Evolutionary conservation across 176 grass and related monocot species (phyloP), one percentile per base, ranked within the genome.

Genomic region (Zoysia pacifica): DNA sequence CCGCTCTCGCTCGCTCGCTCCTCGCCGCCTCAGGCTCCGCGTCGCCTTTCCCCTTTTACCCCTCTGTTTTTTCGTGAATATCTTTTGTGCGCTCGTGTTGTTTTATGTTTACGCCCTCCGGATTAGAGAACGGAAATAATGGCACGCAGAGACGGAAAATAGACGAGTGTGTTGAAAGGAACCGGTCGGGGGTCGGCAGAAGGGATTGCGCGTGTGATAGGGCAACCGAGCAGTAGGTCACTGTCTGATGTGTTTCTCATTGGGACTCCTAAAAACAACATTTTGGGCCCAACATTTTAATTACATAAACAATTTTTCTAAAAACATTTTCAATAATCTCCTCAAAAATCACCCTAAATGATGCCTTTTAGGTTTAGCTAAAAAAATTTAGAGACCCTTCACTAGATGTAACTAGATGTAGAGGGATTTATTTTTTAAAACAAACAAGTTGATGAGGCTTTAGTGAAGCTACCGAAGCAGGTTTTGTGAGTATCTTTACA

Each of bases 31-130:
- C 12, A 62, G 75, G 75, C 69, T 74, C 12, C 67, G 75, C 70
- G 70, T 85, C 72, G 82, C 79, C 87, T 82, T 89, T 82, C 20
- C 79, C 60, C 73, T 80, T 84, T 88, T 75, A 49, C 81, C 76
- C 76, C 76, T 80, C 76, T 40, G 12, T 45, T 64, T 88, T 88
- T 88, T 80, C 64, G 81, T 43, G 52, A 74, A 79, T 77, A 66
- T 79, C 19, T 58, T n/a, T 75, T 55, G 64, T 52, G 63, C 16
- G 7, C 54, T 11, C 55, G 75, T 72, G 47, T 79, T 76, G 75
- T 66, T 62, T 74, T 83, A 45, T 68, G 59, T 56, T 69, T 74
- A 48, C 37, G 9, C n/a, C 67, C 64, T 18, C 18, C 36, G 10
- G 65, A 64, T 11, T 54, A 52, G 44, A 70, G 18, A 70, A 54